Percentiles rank a stretch among this genome's conserved stretches.
Evolutionary conservation across 495 filamentous ascomycete genomes (phyloP).

Genomic region (Talaromyces nanjingensis): DNA sequence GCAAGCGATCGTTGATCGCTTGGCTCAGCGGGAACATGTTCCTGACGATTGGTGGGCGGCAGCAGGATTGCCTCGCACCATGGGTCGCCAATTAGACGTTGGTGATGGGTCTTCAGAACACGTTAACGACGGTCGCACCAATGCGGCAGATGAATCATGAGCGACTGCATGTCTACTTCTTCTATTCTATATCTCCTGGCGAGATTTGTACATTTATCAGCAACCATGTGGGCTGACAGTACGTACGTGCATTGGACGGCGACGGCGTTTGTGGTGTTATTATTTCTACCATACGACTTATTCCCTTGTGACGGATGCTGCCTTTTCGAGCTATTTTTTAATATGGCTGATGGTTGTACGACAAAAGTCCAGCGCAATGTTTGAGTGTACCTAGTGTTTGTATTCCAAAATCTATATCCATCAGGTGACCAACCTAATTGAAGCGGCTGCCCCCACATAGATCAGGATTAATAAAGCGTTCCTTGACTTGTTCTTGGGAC

Average conservation of each 20-base stretch:
- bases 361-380: neutral
- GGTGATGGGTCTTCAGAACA: constrained; percentile 14
- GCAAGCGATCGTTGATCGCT: constrained; percentile 58
- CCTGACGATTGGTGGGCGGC: constrained; percentile 73
- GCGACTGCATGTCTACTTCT: constrained; percentile 8
- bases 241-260: neutral
- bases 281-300: neutral
- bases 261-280: neutral
- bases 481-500: neutral
- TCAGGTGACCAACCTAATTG: neutral
- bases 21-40: constrained; percentile 61
- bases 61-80: constrained; percentile 57
- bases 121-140: neutral
- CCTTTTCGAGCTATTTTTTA: neutral
- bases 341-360: neutral
- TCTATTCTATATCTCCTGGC: constrained; percentile 9
- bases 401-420: neutral
- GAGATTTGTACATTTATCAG: constrained; percentile 1
- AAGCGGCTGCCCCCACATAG: neutral
- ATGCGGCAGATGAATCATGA: constrained; percentile 3
- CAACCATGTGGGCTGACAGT: neutral
- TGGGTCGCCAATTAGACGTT: constrained; percentile 24
- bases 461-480: neutral
- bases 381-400: neutral
- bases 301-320: neutral